Percentiles rank a stretch among this genome's conserved stretches.
Conservation (phyloP, 305 asterid genomes). For the Rubia peregrina region DNA sequence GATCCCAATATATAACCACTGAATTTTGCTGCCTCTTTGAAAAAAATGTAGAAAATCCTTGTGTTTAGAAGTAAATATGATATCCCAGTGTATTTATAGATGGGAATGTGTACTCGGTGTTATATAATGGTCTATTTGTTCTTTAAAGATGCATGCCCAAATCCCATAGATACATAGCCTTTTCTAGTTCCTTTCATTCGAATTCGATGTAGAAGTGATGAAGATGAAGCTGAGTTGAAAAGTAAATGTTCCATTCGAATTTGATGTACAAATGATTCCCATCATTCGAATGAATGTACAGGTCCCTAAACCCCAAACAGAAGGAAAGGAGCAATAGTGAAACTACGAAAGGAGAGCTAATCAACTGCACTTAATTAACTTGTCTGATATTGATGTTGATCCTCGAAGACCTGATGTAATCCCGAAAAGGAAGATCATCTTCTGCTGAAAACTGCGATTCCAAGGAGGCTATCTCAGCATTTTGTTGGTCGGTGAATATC, state of each 20-base stretch:
- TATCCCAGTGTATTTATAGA: slow-evolving; percentile 1
- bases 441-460: slow-evolving; percentile 47
- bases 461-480: slow-evolving; percentile 55
- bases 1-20: slow-evolving; percentile 14
- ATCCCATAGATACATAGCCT: too few relatives aligned
- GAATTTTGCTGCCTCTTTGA: slow-evolving; percentile 12
- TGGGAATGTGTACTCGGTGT: background rate
- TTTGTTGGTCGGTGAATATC: slow-evolving; percentile 66
- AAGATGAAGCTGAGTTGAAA: too few relatives aligned
- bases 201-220: too few relatives aligned
- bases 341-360: background rate
- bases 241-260: too few relatives aligned
- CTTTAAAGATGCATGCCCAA: too few relatives aligned
- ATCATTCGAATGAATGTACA: too few relatives aligned
- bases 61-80: background rate
- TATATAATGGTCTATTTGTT: too few relatives aligned
- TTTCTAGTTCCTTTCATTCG: too few relatives aligned
- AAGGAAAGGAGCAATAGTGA: background rate
- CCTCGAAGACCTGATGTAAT: slow-evolving; percentile 70
- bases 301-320: background rate
- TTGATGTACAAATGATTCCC: too few relatives aligned
- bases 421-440: slow-evolving; percentile 40
- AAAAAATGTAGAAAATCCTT: background rate
- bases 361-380: slow-evolving; percentile 38
- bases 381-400: slow-evolving; percentile 95